These are phyloP conservation scores for Gillenia trifoliata DNA, from an alignment of 306 rosid species.

Conservation along the genomic window DNA sequence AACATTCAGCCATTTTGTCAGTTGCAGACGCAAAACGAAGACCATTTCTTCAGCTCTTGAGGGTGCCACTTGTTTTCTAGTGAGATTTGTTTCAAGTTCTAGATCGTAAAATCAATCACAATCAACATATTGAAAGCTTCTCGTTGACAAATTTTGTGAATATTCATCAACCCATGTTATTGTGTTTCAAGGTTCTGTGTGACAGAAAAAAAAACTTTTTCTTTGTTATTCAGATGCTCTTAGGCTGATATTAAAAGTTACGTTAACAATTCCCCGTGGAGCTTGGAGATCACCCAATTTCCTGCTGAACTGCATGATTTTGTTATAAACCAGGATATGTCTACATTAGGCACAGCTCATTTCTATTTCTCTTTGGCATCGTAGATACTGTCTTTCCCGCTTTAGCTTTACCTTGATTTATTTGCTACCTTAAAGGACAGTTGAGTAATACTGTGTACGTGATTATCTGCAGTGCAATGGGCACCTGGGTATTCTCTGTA, in stretches of 20 bases:
- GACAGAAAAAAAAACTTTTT: too few relatives aligned
- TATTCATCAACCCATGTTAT: not conserved
- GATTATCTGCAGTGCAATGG: slow-evolving; percentile 61
- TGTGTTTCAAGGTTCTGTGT: not conserved
- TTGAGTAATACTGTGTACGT: slow-evolving; percentile 16
- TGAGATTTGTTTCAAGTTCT: not conserved
- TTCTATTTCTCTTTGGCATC: not conserved
- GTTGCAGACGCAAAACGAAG: too few relatives aligned
- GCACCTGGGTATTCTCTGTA: slow-evolving; percentile 93
- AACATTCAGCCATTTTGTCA: too few relatives aligned
- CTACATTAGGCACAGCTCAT: not conserved
- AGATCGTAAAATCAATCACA: too few relatives aligned
- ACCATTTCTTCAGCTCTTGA: not conserved
- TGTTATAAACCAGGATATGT: not conserved
- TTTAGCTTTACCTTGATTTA: not conserved
- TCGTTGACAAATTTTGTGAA: not conserved
- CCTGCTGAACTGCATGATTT: not conserved
- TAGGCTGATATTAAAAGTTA: not conserved
- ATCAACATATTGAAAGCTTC: not conserved
- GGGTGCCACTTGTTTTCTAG: not conserved
- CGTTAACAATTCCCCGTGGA: not conserved
- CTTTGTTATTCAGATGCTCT: too few relatives aligned
- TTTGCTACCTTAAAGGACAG: not conserved
- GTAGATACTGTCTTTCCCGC: not conserved
- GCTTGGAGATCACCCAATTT: not conserved